Conservation (phyloP, 2,329 filamentous ascomycete genomes). For the Monosporascus sp. region DNA sequence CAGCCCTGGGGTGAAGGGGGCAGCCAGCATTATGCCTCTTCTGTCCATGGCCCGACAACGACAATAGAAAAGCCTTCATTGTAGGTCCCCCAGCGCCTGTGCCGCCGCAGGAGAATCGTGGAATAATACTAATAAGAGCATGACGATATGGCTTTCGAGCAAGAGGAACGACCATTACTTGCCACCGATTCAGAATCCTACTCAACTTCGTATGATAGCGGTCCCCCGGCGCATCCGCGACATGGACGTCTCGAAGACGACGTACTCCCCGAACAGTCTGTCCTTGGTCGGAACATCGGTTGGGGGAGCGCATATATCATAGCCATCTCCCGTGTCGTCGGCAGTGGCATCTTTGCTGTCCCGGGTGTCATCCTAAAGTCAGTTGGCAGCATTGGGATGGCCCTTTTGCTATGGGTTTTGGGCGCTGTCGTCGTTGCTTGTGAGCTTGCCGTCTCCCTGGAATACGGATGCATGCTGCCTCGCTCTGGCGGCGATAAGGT, state of each 20-base stretch:
- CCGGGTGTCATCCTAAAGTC: constrained; percentile 62
- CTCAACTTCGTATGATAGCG: too few relatives aligned
- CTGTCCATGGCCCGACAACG: too few relatives aligned
- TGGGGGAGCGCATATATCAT: constrained; percentile 64
- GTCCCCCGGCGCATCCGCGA: not conserved
- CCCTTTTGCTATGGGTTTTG: constrained; percentile 57
- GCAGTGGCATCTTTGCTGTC: constrained; percentile 68
- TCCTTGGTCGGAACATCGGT: constrained; percentile 52
- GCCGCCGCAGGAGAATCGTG: too few relatives aligned
- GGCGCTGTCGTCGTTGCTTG: constrained; percentile 59
- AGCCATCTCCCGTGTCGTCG: constrained; percentile 64
- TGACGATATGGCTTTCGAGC: too few relatives aligned
- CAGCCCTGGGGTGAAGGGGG: too few relatives aligned
- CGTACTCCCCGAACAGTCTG: constrained; percentile 54
- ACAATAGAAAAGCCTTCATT: too few relatives aligned
- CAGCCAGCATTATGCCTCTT: too few relatives aligned
- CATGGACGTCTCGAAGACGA: constrained; percentile 47
- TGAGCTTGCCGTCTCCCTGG: constrained; percentile 57
- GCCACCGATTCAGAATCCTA: too few relatives aligned
- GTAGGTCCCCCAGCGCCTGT: too few relatives aligned
- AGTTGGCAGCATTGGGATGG: constrained; percentile 61
- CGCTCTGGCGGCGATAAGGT: constrained; percentile 65
- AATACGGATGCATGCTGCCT: constrained; percentile 68
- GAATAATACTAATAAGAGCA: too few relatives aligned
- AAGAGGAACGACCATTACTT: too few relatives aligned